These are phyloP conservation scores for Ophiocordyceps camponoti-saundersi DNA, from an alignment of 2,329 filamentous ascomycete species.

Conservation along the genomic window DNA sequence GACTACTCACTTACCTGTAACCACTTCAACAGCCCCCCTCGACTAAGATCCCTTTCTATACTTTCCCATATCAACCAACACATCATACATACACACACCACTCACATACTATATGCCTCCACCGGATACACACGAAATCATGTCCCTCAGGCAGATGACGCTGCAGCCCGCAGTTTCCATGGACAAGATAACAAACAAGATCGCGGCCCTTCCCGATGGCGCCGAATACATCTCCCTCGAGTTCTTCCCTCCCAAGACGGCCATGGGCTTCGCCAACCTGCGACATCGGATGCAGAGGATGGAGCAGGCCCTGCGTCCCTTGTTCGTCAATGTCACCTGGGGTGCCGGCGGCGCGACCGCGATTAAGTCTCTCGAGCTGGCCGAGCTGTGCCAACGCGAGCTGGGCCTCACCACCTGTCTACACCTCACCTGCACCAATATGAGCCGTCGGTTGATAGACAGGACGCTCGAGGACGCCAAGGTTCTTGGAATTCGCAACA, in stretches of 20 bases:
- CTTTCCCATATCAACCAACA: too few relatives aligned
- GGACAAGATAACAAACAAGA: slow-evolving; percentile 91
- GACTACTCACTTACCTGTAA: too few relatives aligned
- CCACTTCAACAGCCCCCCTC: too few relatives aligned
- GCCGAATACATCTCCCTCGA: slow-evolving; percentile 88
- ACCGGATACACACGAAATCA: not conserved
- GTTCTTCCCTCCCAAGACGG: slow-evolving; percentile 97
- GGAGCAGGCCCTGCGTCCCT: slow-evolving; percentile 73
- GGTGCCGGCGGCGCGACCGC: slow-evolving; percentile 88
- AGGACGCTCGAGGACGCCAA: slow-evolving; percentile 83
- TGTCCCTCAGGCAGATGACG: not conserved
- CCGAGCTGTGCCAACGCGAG: slow-evolving; percentile 87
- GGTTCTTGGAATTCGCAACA: slow-evolving; percentile 79
- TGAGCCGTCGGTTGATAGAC: slow-evolving; percentile 75
- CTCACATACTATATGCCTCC: not conserved
- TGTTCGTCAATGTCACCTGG: slow-evolving; percentile 98
- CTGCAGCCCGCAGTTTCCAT: slow-evolving; percentile 20
- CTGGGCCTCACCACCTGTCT: slow-evolving; percentile 86
- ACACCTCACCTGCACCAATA: slow-evolving; percentile 95
- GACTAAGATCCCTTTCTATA: too few relatives aligned
- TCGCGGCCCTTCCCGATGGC: slow-evolving; percentile 70
- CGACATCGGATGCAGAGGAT: slow-evolving; percentile 88
- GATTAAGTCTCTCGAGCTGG: slow-evolving; percentile 79
- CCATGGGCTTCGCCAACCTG: slow-evolving; percentile 88
- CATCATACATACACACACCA: too few relatives aligned